Conservation (phyloP, 139 green algal genomes). For the Chlamydomonas applanata region DNA sequence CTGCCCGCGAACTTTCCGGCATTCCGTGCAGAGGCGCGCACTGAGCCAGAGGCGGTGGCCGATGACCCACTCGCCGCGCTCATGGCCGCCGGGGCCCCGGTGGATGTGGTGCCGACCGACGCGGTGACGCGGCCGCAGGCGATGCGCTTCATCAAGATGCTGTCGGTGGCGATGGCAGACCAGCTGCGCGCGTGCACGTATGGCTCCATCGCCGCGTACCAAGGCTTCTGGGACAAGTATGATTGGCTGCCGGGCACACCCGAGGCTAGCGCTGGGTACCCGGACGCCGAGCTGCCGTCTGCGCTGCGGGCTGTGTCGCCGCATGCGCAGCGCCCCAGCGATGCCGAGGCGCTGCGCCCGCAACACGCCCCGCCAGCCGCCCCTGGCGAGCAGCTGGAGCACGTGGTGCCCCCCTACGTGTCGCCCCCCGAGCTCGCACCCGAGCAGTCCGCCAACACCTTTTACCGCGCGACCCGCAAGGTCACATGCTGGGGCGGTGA, state of each 20-base stretch:
- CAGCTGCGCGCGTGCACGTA: conserved; percentile 60
- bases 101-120: not conserved
- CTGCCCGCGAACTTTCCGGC: no score
- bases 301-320: no score
- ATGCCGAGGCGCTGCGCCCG: no score
- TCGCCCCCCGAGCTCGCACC: no score
- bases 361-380: no score
- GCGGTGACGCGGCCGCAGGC: conserved; percentile 24
- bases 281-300: conserved; percentile 3
- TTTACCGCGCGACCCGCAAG: no score
- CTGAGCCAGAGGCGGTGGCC: no score
- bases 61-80: not conserved
- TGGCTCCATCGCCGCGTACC: conserved; percentile 39
- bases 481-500: conserved; percentile 42
- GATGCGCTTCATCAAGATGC: conserved; percentile 56
- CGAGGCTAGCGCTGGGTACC: conserved; percentile 29
- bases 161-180: conserved; percentile 65
- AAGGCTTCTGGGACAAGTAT: conserved; percentile 56
- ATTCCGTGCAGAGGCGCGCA: not conserved
- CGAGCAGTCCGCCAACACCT: no score
- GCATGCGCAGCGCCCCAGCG: no score
- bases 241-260: conserved; percentile 15
- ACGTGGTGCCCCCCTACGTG: no score
- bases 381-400: no score
- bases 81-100: not conserved